Base-by-base conservation (phyloP, 31 red algal species). In the Porphyra umbilicalis region DNA sequence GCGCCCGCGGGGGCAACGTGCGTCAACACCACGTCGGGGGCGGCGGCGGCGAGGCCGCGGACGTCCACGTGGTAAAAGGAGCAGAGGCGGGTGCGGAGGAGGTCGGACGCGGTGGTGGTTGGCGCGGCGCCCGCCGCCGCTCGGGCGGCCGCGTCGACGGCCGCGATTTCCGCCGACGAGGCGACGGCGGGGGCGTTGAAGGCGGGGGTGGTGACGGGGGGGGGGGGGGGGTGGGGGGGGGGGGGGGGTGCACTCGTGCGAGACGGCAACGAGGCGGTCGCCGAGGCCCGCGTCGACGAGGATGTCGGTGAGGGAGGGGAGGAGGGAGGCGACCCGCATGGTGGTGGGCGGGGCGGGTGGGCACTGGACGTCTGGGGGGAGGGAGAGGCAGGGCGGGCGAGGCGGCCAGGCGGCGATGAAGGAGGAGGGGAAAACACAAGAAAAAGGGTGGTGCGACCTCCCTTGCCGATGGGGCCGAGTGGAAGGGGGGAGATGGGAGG, bases 291-390 rank as follows among this genome's bases (percentile, higher is more conserved):
- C 80, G 75, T 93, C 91, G 83, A 57, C 38, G 33, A 93, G 34
- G 39, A 93, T 80, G 80, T 93, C 91, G 13, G 91, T 93, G 14
- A 93, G 83, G 35, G 80, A 83, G 20, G 91, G 91, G 79, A 93
- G 91, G 76, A 93, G 80, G 31, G 83, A 93, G 37, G 82, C 91
- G 75, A 93, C 82, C 33, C 75, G 85, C 57, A 71, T 71, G 57
- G 57, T 71, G 25, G 30, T 18, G 57, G 7, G 57, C 25, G 0
- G 57, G 57, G 57, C 14, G 20, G 57, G 20, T 8, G 20, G 6
- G 57, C 25, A 9, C 9, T 39, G 25, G 57, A 71, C 57, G 38
- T n/a, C 25, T 29, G 57, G 57, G 20, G 0, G n/a, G n/a, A n/a
- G n/a, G n/a, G n/a, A n/a, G n/a, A n/a, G n/a, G n/a, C n/a, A n/a